A percentile compares a stretch with the other conserved stretches of the same genome.
Conservation (phyloP, 163 green algal genomes). For the Scenedesmus sp. region DNA sequence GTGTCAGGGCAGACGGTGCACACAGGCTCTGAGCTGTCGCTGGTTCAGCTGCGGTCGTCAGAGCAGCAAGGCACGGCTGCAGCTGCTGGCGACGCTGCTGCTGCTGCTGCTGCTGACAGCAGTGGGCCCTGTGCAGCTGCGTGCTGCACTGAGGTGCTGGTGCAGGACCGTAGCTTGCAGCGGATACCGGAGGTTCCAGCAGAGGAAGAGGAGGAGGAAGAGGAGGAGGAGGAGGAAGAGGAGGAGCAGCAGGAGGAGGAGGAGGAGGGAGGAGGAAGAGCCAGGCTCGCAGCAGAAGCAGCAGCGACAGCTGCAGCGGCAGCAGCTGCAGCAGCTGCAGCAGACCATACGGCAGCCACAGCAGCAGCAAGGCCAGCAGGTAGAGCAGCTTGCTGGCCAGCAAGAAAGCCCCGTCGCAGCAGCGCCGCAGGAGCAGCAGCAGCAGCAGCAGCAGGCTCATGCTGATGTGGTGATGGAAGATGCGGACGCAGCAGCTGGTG, state of each 20-base stretch:
- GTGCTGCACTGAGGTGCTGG: not conserved
- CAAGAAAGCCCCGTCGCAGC: not conserved
- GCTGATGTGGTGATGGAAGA: constrained; percentile 22
- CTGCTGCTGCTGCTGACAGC: constrained; percentile 2
- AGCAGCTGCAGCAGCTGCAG: constrained; percentile 43
- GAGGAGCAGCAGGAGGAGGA: constrained; percentile 27
- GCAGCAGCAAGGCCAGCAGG: constrained; percentile 6
- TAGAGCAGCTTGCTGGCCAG: not conserved
- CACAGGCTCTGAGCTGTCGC: constrained; percentile 43
- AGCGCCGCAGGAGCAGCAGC: constrained; percentile 21
- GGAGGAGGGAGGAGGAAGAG: constrained; percentile 11
- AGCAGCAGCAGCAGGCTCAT: not conserved
- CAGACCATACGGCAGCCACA: not conserved
- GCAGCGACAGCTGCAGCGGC: constrained; percentile 23
- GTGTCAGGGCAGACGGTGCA: constrained; percentile 41
- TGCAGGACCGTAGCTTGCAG: not conserved
- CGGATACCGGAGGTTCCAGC: constrained; percentile 6
- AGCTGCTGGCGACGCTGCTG: constrained; percentile 6
- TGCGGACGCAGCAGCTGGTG: constrained; percentile 1
- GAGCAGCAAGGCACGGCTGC: constrained; percentile 37
- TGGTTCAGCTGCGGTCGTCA: constrained; percentile 14
- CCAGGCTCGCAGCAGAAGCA: not conserved
- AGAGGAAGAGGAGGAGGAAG: not conserved
- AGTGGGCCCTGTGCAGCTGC: not conserved
- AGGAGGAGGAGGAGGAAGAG: constrained; percentile 20